Evolutionary conservation across 148 eudicot species (phyloP).

Genomic region (Arctostaphylos glauca): DNA sequence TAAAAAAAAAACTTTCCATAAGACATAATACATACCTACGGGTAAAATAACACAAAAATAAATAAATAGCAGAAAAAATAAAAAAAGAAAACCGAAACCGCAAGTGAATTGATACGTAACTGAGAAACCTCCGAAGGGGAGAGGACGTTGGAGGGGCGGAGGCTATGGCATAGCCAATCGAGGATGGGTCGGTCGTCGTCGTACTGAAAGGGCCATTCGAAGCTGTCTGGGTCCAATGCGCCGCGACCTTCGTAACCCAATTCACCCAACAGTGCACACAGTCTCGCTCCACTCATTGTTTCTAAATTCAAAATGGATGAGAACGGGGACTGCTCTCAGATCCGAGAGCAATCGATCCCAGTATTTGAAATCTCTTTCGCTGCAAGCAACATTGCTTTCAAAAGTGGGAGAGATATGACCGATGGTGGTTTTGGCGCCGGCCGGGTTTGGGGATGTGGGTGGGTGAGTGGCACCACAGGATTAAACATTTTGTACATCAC

Average conservation of each 20-base stretch:
- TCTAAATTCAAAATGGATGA: background rate
- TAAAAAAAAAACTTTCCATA: background rate
- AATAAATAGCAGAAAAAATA: background rate
- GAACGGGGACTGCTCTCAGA: background rate
- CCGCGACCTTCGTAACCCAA: conserved; percentile 70
- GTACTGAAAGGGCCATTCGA: conserved; percentile 98
- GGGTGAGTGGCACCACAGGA: no score
- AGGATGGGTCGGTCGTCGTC: conserved; percentile 89
- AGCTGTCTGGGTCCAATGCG: conserved; percentile 81
- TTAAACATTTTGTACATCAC: no score
- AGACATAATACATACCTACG: background rate
- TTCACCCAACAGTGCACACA: conserved; percentile 65
- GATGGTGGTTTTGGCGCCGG: conserved; percentile 22
- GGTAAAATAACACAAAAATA: background rate
- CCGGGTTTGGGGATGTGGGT: background rate
- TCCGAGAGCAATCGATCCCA: background rate
- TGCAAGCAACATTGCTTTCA: background rate
- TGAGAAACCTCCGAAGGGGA: conserved; percentile 77
- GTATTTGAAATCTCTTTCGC: background rate
- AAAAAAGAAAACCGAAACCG: background rate
- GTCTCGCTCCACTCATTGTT: conserved; percentile 69
- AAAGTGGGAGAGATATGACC: background rate
- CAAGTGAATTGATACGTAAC: conserved; percentile 40
- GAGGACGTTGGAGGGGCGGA: conserved; percentile 90
- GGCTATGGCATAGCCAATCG: conserved; percentile 89